Evolutionary conservation across 352 stramenopile genomes (phyloP), one percentile per base, ranked within the genome.

Genomic region (Pythium vanterpoolii): DNA sequence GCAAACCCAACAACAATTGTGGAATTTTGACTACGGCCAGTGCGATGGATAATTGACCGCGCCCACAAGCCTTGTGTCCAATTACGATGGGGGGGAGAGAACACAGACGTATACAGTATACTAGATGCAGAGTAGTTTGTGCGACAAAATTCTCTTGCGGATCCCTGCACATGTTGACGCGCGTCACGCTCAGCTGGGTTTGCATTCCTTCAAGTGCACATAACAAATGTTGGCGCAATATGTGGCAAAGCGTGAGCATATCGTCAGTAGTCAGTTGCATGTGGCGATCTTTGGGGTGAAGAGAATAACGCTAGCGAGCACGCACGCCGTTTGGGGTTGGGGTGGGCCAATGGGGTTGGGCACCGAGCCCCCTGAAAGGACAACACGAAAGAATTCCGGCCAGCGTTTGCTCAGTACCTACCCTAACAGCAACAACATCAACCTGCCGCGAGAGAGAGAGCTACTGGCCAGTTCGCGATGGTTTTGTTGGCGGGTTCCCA

Each of bases 351-450:
- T 36, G 30, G 34, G 51, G 38, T 18, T 39, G 38, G 51, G 5
- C 26, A 3, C 2, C 24, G 26, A 11, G 19, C 42, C 26, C 47
- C 52, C 52, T 56, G 57, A 64, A 64, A 58, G 36, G 48, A 38
- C 57, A 57, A 64, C 57, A 64, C 57, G 57, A 64, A 64, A 64
- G 57, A n/a, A 64, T 50, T 33, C 16, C 38, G 7, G 33, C 34
- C 50, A 46, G 34, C 36, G 34, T 47, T 43, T 26, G n/a, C 33
- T 48, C 26, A 30, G 28, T 42, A 60, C 52, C 40, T 51, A 45
- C 40, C 38, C 38, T 26, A 24, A 23, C 9, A 40, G 51, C 44
- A 56, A 44, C 30, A 31, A 40, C 40, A 44, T 53, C 38, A 65
- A 59, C 58, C 48, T 30, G 42, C 21, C 19, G 10, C 19, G 23